These are phyloP conservation scores for Hemileia vastatrix DNA, from an alignment of 1,284 basidiomycete genomes.

Conservation along the genomic window DNA sequence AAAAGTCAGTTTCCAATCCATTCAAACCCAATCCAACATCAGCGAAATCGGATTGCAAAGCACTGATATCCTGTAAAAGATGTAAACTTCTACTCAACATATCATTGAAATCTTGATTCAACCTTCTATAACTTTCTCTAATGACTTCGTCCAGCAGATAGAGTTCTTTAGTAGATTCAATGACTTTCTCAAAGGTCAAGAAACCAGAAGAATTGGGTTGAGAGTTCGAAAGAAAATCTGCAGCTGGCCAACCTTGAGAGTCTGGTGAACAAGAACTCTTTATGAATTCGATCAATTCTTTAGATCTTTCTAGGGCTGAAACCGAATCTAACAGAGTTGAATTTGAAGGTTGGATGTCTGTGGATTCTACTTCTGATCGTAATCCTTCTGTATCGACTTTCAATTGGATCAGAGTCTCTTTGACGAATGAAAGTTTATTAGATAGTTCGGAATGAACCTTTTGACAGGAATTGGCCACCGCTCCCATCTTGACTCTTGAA, in stretches of 20 bases:
- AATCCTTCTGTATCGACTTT: constrained; percentile 30
- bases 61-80: too few relatives aligned
- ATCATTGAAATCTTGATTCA: constrained; percentile 40
- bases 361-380: constrained; percentile 30
- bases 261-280: constrained; percentile 31
- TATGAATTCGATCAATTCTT: constrained; percentile 27
- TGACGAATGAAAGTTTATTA: constrained; percentile 27
- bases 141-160: constrained; percentile 32
- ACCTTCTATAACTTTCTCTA: constrained; percentile 30
- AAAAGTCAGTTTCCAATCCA: constrained; percentile 58
- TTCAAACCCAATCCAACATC: constrained; percentile 57
- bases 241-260: constrained; percentile 35
- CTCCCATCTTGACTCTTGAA: constrained; percentile 61
- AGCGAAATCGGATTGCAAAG: constrained; percentile 64
- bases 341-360: constrained; percentile 29
- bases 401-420: constrained; percentile 27
- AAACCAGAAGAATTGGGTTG: constrained; percentile 5
- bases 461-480: constrained; percentile 63
- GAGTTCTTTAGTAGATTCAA: constrained; percentile 30
- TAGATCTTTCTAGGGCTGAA: constrained; percentile 26
- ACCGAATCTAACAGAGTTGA: constrained; percentile 33
- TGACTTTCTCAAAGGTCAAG: constrained; percentile 22
- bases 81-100: constrained; percentile 33
- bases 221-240: constrained; percentile 28
- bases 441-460: constrained; percentile 55